Evolutionary conservation across 495 filamentous ascomycete genomes (phyloP).

Genomic region (Penicillium silybi): DNA sequence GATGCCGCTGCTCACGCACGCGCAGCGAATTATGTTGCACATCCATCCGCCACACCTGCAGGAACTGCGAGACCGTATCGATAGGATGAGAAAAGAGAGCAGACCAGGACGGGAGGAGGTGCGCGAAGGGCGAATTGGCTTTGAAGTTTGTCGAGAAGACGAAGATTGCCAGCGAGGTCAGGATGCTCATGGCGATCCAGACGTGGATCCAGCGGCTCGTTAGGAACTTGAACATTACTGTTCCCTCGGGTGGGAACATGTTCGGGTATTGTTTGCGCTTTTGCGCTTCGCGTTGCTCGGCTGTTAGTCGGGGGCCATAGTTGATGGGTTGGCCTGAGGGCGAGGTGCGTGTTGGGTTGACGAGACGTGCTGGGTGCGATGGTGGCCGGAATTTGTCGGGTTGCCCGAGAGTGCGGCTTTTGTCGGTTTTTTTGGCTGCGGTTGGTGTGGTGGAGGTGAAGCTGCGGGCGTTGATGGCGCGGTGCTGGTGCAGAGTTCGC

Average conservation of each 20-base stretch:
- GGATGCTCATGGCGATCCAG: constrained; percentile 69
- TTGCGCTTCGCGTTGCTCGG: constrained; percentile 57
- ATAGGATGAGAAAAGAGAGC: constrained; percentile 62
- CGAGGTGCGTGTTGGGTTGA: constrained; percentile 29
- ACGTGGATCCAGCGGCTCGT: constrained; percentile 68
- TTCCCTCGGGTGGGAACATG: constrained; percentile 72
- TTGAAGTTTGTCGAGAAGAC: constrained; percentile 70
- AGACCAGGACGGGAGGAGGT: constrained; percentile 63
- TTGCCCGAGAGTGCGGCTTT: constrained; percentile 65
- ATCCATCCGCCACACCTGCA: constrained; percentile 68
- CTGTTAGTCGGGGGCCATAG: constrained; percentile 64
- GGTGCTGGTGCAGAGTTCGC: constrained; percentile 12
- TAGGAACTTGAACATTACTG: constrained; percentile 71
- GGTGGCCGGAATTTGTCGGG: constrained; percentile 82
- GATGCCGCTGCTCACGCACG: constrained; percentile 61
- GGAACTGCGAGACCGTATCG: constrained; percentile 48
- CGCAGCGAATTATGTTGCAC: constrained; percentile 57
- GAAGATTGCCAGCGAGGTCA: constrained; percentile 61
- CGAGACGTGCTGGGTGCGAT: constrained; percentile 66
- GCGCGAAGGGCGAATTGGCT: constrained; percentile 62
- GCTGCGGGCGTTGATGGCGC: constrained; percentile 9
- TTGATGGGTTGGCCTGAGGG: constrained; percentile 36
- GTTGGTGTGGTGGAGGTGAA: constrained; percentile 24
- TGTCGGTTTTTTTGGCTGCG: constrained; percentile 21
- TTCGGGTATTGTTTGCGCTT: constrained; percentile 68